Evolutionary conservation across 805 yeast genomes (phyloP).

Genomic region (Pichia nakasei): DNA sequence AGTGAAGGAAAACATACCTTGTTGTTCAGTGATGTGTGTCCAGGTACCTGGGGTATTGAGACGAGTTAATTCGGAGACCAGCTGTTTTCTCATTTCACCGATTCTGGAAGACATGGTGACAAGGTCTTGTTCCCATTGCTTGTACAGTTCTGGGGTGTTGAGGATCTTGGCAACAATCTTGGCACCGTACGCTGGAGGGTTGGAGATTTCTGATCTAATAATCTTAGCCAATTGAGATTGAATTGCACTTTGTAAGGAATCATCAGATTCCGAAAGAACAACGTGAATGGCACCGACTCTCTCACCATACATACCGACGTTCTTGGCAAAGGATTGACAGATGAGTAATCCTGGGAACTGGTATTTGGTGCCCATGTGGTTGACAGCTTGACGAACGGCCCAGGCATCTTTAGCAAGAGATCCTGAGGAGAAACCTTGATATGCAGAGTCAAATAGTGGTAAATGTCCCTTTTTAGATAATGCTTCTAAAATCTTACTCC

Average conservation of each 20-base stretch:
- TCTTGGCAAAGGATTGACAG: conserved; percentile 95
- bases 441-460: conserved; percentile 87
- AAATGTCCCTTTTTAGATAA: conserved; percentile 57
- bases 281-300: conserved; percentile 91
- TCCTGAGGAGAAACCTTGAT: conserved; percentile 96
- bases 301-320: conserved; percentile 96
- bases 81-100: conserved; percentile 60
- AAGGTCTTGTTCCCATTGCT: conserved; percentile 80
- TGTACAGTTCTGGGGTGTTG: conserved; percentile 52
- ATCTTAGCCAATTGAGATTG: conserved; percentile 67
- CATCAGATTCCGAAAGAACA: conserved; percentile 39
- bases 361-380: conserved; percentile 26
- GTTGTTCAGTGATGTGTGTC: conserved; percentile 85
- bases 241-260: conserved; percentile 45
- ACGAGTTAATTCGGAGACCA: conserved; percentile 50
- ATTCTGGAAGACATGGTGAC: conserved; percentile 83
- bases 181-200: conserved; percentile 95
- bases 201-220: conserved; percentile 80
- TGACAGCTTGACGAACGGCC: conserved; percentile 63
- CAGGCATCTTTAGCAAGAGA: conserved; percentile 74
- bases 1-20: conserved; percentile 96
- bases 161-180: conserved; percentile 76
- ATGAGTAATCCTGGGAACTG: conserved; percentile 52
- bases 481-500: conserved; percentile 62
- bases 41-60: conserved; percentile 82